Base-by-base conservation (phyloP, 176 grass and related monocot species). In the Phoenix roebelenii region DNA sequence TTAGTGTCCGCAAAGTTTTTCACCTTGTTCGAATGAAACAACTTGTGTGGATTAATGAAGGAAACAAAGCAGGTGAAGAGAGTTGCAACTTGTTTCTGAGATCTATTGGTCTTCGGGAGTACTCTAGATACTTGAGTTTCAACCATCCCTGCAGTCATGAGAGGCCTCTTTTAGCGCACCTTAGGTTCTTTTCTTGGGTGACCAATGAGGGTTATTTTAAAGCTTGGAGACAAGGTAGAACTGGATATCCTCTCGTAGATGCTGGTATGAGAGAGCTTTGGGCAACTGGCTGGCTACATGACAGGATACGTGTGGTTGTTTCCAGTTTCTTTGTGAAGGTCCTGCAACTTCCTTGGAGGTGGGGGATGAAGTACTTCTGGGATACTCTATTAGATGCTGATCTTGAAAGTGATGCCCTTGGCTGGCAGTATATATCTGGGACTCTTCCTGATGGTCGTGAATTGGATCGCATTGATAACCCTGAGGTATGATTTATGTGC, bases 291-390 rank as follows among this genome's bases (percentile, higher is more conserved):
- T 97, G 93, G 93, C 48, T 97, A 29, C 93, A 97, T 32, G 93
- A 97, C 67, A 59, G 93, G 17, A 97, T 97, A 54, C 87, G 93
- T 15, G 93, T 91, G 55, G 93, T 97, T 15, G 93, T 97, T 24
- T 58, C 87, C 29, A 97, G 93, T 66, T 97, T 97, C 74, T 97
- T 97, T 2, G 93, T 97, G 54, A 97, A 97, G 70, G 84, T 97
- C 25, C 81, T 97, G 64, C 93, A 91, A 35, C 74, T 97, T 59
- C 93, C 93, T 16, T 97, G 93, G 93, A 80, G 80, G 24, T 97
- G 93, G 93, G 93, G 93, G 30, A 97, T 97, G 93, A 97, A 97
- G 63, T 97, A 97, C 78, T 97, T 97, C 9, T 97, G 93, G 93
- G 87, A 97, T 69, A 97, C 93, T 12, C 74, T 97, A 61, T 73